Conservation (phyloP, 768 basidiomycete genomes). For the Stropharia rugosoannulata region DNA sequence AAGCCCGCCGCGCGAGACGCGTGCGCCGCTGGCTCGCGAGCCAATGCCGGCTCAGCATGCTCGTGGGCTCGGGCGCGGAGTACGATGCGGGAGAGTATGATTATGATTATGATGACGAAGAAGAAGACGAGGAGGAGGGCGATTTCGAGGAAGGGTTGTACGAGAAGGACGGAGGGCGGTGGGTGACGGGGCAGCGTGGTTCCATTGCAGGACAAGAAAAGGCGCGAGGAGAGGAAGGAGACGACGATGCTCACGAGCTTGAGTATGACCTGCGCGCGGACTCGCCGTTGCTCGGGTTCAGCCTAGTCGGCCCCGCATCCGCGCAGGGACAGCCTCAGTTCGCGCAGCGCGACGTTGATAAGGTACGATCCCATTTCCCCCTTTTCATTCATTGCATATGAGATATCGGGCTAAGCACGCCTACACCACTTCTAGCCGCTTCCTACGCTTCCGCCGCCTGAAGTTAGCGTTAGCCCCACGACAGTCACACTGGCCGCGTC, state of each 20-base stretch:
- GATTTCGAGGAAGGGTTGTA: too few relatives aligned
- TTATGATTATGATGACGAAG: background rate
- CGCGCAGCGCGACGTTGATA: too few relatives aligned
- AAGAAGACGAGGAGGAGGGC: too few relatives aligned
- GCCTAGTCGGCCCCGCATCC: background rate
- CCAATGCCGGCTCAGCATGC: background rate
- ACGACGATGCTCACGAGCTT: background rate
- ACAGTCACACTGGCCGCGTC: too few relatives aligned
- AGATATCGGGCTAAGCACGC: too few relatives aligned
- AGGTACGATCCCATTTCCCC: background rate
- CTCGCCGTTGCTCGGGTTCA: slow-evolving; percentile 25
- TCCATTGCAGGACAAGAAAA: too few relatives aligned
- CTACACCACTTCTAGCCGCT: background rate
- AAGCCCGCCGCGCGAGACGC: background rate
- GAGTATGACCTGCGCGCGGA: slow-evolving; percentile 14
- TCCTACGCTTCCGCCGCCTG: background rate
- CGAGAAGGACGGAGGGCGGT: too few relatives aligned
- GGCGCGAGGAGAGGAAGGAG: too few relatives aligned
- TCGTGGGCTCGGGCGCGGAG: background rate
- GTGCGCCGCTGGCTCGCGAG: background rate
- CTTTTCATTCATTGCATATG: too few relatives aligned
- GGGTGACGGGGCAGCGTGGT: too few relatives aligned
- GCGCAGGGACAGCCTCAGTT: too few relatives aligned
- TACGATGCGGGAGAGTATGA: background rate
- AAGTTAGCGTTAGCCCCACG: too few relatives aligned